A percentile compares a stretch with the other conserved stretches of the same genome.
Conservation (phyloP, 108 stramenopile species). For the Tribonema minus region DNA sequence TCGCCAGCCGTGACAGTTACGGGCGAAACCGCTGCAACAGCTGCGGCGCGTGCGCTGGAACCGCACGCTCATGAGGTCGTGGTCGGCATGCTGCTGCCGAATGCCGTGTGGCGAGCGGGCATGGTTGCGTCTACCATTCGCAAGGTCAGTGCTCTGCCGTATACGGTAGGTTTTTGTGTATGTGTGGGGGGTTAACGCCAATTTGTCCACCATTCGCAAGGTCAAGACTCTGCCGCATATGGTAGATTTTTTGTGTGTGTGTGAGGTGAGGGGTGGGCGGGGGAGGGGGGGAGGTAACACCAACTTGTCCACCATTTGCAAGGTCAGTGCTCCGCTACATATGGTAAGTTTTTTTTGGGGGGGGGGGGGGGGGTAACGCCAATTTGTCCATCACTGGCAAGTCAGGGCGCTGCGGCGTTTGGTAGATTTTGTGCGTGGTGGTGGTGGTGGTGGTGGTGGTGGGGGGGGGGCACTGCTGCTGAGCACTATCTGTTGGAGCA, state of each 20-base stretch:
- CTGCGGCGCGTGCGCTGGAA: constrained; percentile 15
- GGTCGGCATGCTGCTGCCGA: constrained; percentile 32
- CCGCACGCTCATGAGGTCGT: constrained; percentile 5
- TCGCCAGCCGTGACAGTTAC: neutral
- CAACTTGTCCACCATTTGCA: constrained; percentile 28
- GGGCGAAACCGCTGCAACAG: neutral
- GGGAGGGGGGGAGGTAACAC: constrained; percentile 37
- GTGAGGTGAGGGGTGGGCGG: no score
- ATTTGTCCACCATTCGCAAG: no score
- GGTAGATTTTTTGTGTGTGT: no score
- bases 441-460: no score
- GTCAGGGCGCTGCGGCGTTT: no score
- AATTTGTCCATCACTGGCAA: no score
- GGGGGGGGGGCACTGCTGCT: no score
- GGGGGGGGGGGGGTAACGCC: neutral
- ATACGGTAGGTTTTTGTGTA: neutral
- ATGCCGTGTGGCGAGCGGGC: constrained; percentile 51
- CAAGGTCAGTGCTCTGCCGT: constrained; percentile 1
- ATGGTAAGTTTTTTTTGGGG: neutral
- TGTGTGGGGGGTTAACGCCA: neutral
- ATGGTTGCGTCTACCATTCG: constrained; percentile 32
- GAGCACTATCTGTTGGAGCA: no score
- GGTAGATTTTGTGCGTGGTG: no score
- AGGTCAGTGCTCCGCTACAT: neutral
- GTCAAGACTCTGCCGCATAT: no score